A percentile compares a stretch with the other conserved stretches of the same genome.
Conservation (phyloP, 805 yeast genomes). For the Metschnikowia cubensis region DNA sequence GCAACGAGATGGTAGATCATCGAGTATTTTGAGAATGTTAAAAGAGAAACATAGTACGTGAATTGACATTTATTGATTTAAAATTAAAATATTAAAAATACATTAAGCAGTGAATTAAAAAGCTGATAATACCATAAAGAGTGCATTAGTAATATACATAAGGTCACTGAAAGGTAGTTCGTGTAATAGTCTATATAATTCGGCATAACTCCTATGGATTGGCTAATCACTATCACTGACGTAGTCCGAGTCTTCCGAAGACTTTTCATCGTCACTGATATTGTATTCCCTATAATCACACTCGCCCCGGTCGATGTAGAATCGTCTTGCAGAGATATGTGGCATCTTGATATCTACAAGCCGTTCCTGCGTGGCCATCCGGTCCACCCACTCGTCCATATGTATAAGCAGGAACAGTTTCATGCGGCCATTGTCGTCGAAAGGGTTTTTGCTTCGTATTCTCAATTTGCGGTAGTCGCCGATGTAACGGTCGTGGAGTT, state of each 20-base stretch:
- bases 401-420: slow-evolving; percentile 37
- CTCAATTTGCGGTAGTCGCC: slow-evolving; percentile 70
- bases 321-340: slow-evolving; percentile 42
- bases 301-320: slow-evolving; percentile 40
- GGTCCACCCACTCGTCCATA: slow-evolving; percentile 76
- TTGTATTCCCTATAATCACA: slow-evolving; percentile 38
- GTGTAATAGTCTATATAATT: too few species aligned
- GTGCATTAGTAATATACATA: too few species aligned
- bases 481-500: slow-evolving; percentile 49
- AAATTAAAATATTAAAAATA: too few species aligned
- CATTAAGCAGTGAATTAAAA: too few species aligned
- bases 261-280: slow-evolving; percentile 28
- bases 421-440: slow-evolving; percentile 21
- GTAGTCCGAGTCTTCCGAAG: slow-evolving; percentile 20
- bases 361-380: slow-evolving; percentile 50
- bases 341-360: slow-evolving; percentile 77
- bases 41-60: too few species aligned
- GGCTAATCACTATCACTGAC: slow-evolving; percentile 39
- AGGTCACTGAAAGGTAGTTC: too few species aligned
- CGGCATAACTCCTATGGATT: background rate
- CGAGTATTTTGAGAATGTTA: too few species aligned
- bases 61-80: too few species aligned
- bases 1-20: too few species aligned
- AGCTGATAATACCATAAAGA: too few species aligned
- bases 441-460: slow-evolving; percentile 28